Evolutionary conservation across 441 rosid species (phyloP).

Genomic region (Arabidopsis lyrata): DNA sequence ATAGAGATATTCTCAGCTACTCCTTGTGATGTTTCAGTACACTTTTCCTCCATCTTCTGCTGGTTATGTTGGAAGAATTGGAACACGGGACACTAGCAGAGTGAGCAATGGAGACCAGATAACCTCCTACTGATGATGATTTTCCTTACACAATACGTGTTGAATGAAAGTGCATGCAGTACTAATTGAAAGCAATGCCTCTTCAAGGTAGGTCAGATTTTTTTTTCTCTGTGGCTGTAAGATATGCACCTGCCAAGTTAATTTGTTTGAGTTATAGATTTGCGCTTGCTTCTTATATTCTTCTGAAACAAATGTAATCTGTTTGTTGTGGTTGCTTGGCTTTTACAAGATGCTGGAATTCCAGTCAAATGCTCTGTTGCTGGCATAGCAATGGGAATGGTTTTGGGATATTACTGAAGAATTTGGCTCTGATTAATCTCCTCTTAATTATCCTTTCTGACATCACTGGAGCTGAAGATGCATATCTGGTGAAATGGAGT

Average conservation of each 20-base stretch:
- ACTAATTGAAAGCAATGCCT: conserved; percentile 90
- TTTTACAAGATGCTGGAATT: conserved; percentile 97
- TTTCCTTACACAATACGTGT: conserved; percentile 95
- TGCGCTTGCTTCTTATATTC: conserved; percentile 32
- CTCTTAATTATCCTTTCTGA: conserved; percentile 95
- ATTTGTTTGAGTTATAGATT: conserved; percentile 19
- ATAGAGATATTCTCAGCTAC: no score
- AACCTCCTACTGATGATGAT: conserved; percentile 68
- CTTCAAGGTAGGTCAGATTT: conserved; percentile 71
- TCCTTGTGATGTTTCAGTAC: no score
- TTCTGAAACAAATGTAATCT: conserved; percentile 51
- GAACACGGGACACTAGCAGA: conserved; percentile 99
- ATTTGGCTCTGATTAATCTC: conserved; percentile 95
- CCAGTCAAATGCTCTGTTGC: conserved; percentile 90
- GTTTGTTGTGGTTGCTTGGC: conserved; percentile 99
- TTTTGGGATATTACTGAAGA: conserved; percentile 80
- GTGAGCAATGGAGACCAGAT: conserved; percentile 78
- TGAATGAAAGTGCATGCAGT: conserved; percentile 88
- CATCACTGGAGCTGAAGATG: conserved; percentile 99
- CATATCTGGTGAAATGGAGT: conserved; percentile 98
- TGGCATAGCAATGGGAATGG: conserved; percentile 99
- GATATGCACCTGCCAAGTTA: conserved; percentile 16
- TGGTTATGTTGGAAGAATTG: conserved; percentile 75
- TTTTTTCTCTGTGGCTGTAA: neutral
- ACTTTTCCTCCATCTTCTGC: no score